Evolutionary conservation across 2,329 filamentous ascomycete genomes (phyloP).

Genomic region (Xylariaceae sp.): DNA sequence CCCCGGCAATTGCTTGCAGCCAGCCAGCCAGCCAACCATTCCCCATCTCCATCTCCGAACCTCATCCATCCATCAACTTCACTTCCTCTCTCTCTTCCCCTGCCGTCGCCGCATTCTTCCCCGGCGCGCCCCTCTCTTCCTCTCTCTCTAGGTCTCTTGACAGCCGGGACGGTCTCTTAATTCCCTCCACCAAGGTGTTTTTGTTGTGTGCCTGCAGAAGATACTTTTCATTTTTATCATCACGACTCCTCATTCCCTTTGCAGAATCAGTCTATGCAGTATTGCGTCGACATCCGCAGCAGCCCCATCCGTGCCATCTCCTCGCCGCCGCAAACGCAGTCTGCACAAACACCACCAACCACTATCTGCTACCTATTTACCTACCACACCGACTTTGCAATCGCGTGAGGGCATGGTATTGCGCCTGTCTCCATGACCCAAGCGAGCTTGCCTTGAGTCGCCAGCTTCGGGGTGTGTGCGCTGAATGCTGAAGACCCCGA

Average conservation of each 20-base stretch:
- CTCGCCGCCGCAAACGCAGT: no score
- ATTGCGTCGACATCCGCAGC: no score
- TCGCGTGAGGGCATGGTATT: constrained; percentile 21
- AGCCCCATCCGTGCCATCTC: neutral
- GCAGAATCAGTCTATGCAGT: no score
- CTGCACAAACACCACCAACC: no score
- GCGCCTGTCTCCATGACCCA: constrained; percentile 21
- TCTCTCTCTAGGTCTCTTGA: neutral
- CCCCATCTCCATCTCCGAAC: constrained; percentile 18
- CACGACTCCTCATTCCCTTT: no score
- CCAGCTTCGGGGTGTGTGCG: constrained; percentile 21
- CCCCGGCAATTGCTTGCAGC: no score
- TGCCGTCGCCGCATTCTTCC: constrained; percentile 5
- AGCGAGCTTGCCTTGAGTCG: constrained; percentile 27
- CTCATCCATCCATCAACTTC: constrained; percentile 6
- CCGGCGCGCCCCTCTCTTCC: neutral
- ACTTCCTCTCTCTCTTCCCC: constrained; percentile 2
- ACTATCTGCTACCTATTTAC: neutral
- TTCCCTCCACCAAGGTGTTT: neutral
- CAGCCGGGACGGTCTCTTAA: neutral
- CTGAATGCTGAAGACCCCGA: constrained; percentile 12
- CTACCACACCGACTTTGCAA: neutral
- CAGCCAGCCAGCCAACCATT: constrained; percentile 15
- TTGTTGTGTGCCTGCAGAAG: neutral
- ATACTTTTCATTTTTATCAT: neutral